Evolutionary conservation across 345 rosid species (phyloP), one percentile per base, ranked within the genome.

Genomic region (Hibiscus syriacus): DNA sequence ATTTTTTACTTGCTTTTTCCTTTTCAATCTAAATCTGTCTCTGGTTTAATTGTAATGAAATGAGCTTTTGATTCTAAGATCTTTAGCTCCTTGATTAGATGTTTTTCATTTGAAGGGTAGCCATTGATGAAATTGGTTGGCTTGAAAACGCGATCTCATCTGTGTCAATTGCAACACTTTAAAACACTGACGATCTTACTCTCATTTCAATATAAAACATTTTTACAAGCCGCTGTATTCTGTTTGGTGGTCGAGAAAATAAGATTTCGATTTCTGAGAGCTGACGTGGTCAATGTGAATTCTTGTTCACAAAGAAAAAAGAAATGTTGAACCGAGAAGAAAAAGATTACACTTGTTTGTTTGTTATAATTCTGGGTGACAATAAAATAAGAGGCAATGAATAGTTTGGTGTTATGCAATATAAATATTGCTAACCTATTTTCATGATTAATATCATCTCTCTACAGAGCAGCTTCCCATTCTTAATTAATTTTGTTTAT

Each of bases 61-160:
- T 66, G 46, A 39, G 50, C 17, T 61, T 61, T 19, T 32, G 39
- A 70, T 66, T 75, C 14, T 68, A 69, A 69, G 76, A 73, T 72
- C 73, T 66, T 72, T 34, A 67, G 46, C 30, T 39, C 30, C 9
- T 41, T 30, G 67, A 26, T 66, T 55, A 55, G 77, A 79, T 75
- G 70, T 38, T 72, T 62, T n/a, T 55, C 23, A 26, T 30, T 65
- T 69, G 27, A 23, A 50, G 25, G 34, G 25, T 3, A 52, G 34
- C 67, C 54, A 22, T 65, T 38, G 39, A 39, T 30, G 13, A 41
- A 39, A 10, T 43, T 46, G 34, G 36, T 64, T n/a, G 20, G 55
- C 32, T 45, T 39, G 4, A 4, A 62, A 25, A 63, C 7, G 34
- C 30, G 22, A 62, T 23, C 66, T 39, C 34, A 3, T 63, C 67